Conservation (phyloP, 306 rosid species). For the Vigna radiata region DNA sequence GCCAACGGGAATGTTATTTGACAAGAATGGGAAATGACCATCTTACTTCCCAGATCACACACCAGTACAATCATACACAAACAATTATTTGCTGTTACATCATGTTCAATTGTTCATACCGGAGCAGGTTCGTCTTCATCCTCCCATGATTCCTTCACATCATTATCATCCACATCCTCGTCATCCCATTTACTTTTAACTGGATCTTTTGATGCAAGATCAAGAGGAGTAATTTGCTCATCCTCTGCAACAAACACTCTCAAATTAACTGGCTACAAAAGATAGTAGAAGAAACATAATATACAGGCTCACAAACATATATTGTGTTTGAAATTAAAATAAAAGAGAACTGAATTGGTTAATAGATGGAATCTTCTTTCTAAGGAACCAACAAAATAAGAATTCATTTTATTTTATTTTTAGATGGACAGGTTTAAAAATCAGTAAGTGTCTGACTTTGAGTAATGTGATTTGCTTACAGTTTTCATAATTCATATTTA, state of each 20-base stretch:
- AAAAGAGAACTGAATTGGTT: neutral
- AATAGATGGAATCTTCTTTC: neutral
- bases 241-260: constrained; percentile 61
- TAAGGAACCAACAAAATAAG: neutral
- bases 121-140: constrained; percentile 84
- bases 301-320: neutral
- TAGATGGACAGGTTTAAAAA: neutral
- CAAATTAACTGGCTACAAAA: constrained; percentile 30
- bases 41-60: neutral
- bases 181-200: constrained; percentile 84
- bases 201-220: constrained; percentile 53
- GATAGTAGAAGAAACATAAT: constrained; percentile 17
- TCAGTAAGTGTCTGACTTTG: neutral
- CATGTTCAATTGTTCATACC: constrained; percentile 51
- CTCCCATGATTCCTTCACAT: constrained; percentile 94
- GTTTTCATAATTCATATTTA: neutral
- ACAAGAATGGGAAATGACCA: neutral
- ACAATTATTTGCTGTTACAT: neutral
- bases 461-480: neutral
- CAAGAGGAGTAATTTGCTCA: constrained; percentile 54
- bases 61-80: neutral
- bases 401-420: neutral
- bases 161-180: constrained; percentile 87
- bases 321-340: neutral
- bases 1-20: neutral